phyloP scores from a whole-genome alignment of 2,329 filamentous ascomycete genomes.

The Xylariaceae sp. region DNA sequence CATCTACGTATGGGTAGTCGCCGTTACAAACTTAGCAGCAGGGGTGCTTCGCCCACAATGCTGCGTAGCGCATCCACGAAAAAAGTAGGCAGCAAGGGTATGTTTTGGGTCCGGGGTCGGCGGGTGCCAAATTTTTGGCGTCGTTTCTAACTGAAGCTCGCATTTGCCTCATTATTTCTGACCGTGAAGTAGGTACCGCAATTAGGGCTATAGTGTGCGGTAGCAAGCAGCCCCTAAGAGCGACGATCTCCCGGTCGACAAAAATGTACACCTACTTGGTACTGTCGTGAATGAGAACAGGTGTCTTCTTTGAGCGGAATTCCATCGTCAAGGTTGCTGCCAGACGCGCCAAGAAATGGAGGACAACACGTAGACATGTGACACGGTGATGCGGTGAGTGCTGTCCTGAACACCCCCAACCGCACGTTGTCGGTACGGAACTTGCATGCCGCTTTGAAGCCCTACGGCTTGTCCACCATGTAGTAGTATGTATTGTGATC shows the following conservation, averaged over 20 bases:
- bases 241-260: too few relatives aligned
- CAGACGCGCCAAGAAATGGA: not conserved
- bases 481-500: not conserved
- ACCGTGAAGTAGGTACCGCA: too few relatives aligned
- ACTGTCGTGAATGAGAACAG: too few relatives aligned
- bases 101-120: too few relatives aligned
- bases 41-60: constrained; percentile 7
- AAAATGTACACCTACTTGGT: too few relatives aligned
- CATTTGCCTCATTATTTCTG: not conserved
- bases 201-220: too few relatives aligned
- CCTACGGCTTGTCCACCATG: not conserved
- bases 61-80: not conserved
- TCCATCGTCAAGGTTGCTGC: not conserved
- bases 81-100: too few relatives aligned
- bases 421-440: not conserved
- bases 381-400: constrained; percentile 1
- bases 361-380: not conserved
- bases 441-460: constrained; percentile 10
- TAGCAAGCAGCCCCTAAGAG: too few relatives aligned
- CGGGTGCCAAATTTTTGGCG: too few relatives aligned
- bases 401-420: not conserved
- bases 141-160: too few relatives aligned
- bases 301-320: too few relatives aligned
- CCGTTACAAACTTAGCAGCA: constrained; percentile 15
- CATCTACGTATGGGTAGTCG: constrained; percentile 4